Base-by-base conservation (phyloP, 2,329 filamentous ascomycete genomes). In the Gnomoniopsis smithogilvyi region DNA sequence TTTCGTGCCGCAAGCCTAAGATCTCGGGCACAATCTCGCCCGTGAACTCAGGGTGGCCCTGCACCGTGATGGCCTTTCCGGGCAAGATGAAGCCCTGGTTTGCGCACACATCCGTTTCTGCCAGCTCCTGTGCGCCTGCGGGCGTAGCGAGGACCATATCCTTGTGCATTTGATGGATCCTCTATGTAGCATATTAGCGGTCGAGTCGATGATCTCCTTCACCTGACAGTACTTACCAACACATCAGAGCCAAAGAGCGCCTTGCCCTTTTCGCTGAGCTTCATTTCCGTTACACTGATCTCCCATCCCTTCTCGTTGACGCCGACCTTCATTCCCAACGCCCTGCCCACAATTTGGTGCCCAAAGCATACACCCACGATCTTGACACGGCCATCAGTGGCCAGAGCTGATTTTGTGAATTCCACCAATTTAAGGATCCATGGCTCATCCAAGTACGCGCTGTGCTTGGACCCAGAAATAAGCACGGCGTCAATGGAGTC, bases 281-380 rank as follows among this genome's bases (percentile, higher is more conserved):
- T 73, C 45, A 94, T 78, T 30, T 86, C 81, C 24, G 83, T 83
- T 2, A 95, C 91, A 52, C 88, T 86, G n/a, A 90, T 76, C 74
- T 96, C 92, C 92, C 92, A 96, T 2, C 91, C 91, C 21, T 76
- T 72, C 24, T 85, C 80, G 69, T 84, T 90, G 56, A 85, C 76
- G 38, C 80, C 86, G 2, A 96, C 89, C 65, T 83, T 81, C 21
- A 76, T 81, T 3, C 86, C 90, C 65, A 93, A 70, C 1, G 91
- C 90, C 54, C 91, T 80, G 1, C 83, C 91, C 47, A 95, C 76
- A 67, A 96, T 92, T 76, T 96, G 91, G 71, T 96, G 92, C 6
- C 92, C 92, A 71, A 94, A 96, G 73, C 92, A 96, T 17, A 95
- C 81, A 12, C 91, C 92, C 17, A 96, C 79, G n/a, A 93, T 74